Evolutionary conservation across 1,284 basidiomycete species (phyloP), one percentile per base, ranked within the genome.

Genomic region (Leccinum subrobustum): DNA sequence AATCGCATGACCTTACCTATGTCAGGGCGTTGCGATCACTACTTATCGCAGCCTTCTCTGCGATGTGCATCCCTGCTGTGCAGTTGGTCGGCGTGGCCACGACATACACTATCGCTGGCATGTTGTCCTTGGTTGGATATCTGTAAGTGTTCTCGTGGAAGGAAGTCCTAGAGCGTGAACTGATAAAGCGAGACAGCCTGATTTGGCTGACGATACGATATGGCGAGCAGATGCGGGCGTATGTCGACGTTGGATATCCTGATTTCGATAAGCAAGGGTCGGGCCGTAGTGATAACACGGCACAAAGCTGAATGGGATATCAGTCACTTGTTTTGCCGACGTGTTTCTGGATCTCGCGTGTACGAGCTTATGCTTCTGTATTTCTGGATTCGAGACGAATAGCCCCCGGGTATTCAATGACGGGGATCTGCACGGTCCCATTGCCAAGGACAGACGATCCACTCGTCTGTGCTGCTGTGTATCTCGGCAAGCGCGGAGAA

Each of bases 101-200:
- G 60, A 87, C 86, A 0, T 79, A 85, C 69, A 77, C 77, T 0
- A 66, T 84, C 12, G 73, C 80, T 0, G 80, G 82, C 0, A 52
- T 74, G 4, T 58, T 84, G 6, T 76, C 76, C 1, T 73, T 80
- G 71, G 3, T 78, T 1, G 82, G 81, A n/a, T 81, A 78, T 63
- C 70, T 66, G 83, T 84, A 59, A 59, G 80, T 66, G 12, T 50
- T 27, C 23, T 55, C 25, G 9, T 4, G n/a, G 37, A 51, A 12
- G 12, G 37, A 51, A 12, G 12, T 42, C 18, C 11, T 16, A 4
- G 39, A 25, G 23, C 8, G 12, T 42, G 20, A 7, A 11, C 53
- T 59, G 59, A 62, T 27, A 9, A 50, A 27, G 23, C 8, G 14
- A 50, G 23, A 52, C 29, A 52, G 51, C n/a, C 27, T 52, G 29